A percentile compares a stretch with the other conserved stretches of the same genome.
These are phyloP conservation scores for Aspergillus incahuasiensis DNA, from an alignment of 495 filamentous ascomycete genomes.

Conservation along the genomic window DNA sequence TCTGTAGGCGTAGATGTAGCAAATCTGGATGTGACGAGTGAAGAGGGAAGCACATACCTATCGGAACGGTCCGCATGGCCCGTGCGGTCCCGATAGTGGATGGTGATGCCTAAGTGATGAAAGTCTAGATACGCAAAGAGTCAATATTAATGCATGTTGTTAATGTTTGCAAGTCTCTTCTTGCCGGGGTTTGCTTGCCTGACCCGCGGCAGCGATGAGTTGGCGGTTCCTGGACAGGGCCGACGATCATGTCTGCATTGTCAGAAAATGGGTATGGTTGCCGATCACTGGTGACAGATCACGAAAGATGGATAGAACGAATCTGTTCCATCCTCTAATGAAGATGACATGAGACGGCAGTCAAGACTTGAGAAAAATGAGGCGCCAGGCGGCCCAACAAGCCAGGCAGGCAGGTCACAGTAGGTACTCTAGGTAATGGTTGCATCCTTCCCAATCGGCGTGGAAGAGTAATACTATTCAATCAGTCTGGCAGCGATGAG, in stretches of 20 bases:
- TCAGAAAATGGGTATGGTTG: background rate
- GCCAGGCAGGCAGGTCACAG: background rate
- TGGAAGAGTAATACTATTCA: background rate
- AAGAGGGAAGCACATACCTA: background rate
- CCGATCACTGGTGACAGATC: background rate
- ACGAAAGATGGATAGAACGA: background rate
- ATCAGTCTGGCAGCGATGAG: background rate
- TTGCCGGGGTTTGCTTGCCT: background rate
- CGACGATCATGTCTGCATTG: background rate
- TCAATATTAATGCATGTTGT: background rate
- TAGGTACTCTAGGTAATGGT: too few species aligned
- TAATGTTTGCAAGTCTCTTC: background rate
- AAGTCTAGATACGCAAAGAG: too few species aligned
- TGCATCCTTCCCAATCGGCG: constrained; percentile 5
- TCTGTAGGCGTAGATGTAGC: background rate
- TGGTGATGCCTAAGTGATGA: constrained; percentile 2
- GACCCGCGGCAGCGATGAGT: background rate
- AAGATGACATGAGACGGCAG: background rate
- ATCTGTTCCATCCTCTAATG: background rate
- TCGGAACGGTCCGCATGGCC: constrained; percentile 3
- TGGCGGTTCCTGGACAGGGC: background rate
- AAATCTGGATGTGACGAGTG: background rate
- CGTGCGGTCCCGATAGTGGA: background rate
- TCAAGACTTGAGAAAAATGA: background rate
- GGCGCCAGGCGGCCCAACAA: background rate